Percentiles rank a stretch among this genome's conserved stretches.
These are phyloP conservation scores for Dictyostelium brefeldianum DNA, from an alignment of 78 protist species.

Conservation along the genomic window DNA sequence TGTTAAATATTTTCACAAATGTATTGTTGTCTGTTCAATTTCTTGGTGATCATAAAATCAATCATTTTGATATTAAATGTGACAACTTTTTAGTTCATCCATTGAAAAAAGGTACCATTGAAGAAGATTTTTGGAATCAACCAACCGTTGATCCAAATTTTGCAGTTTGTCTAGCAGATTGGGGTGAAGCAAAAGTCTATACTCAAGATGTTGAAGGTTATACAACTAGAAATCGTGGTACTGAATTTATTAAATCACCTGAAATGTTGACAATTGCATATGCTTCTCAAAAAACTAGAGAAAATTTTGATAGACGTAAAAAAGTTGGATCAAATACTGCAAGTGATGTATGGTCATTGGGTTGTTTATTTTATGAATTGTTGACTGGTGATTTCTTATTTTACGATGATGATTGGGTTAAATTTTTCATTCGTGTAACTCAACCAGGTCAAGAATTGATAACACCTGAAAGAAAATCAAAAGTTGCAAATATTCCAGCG, in stretches of 20 bases:
- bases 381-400: conserved; percentile 94
- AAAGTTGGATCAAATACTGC: conserved; percentile 86
- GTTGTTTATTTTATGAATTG: conserved; percentile 94
- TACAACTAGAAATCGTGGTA: conserved; percentile 92
- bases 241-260: conserved; percentile 96
- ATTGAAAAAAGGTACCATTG: conserved; percentile 53
- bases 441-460: conserved; percentile 77
- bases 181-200: conserved; percentile 93
- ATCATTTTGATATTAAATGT: conserved; percentile 94
- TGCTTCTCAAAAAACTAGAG: conserved; percentile 71
- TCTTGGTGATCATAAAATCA: conserved; percentile 76
- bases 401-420: conserved; percentile 91
- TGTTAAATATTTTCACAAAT: conserved; percentile 70
- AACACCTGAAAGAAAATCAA: conserved; percentile 49
- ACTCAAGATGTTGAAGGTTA: conserved; percentile 83
- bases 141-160: conserved; percentile 74
- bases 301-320: conserved; percentile 87
- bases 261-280: conserved; percentile 94
- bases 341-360: conserved; percentile 95
- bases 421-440: conserved; percentile 92
- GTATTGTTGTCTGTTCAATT: conserved; percentile 59
- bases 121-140: conserved; percentile 78
- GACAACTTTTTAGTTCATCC: conserved; percentile 91
- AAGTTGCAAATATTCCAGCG: conserved; percentile 55
- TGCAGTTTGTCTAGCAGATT: conserved; percentile 88